Conservation (phyloP, 2,329 filamentous ascomycete species). For the Fusarium pilosicola region DNA sequence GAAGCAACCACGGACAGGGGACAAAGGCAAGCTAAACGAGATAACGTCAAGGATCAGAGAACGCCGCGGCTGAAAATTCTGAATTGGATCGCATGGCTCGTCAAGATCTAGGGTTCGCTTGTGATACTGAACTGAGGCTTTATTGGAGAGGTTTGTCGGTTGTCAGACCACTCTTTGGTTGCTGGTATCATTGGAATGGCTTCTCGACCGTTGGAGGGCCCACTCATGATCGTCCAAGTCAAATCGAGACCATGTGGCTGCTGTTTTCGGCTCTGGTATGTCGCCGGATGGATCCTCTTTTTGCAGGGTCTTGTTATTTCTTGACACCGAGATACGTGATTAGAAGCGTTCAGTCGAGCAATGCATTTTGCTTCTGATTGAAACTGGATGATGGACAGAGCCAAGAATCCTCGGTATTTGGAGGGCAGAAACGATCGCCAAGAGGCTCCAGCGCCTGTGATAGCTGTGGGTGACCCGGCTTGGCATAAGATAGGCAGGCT, state of each 20-base stretch:
- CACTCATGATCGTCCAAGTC: conserved; percentile 13
- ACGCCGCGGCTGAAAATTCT: conserved; percentile 9
- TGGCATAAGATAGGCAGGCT: conserved; percentile 27
- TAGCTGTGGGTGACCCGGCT: conserved; percentile 34
- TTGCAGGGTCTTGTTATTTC: not conserved
- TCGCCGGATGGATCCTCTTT: conserved; percentile 31
- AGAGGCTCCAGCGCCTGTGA: conserved; percentile 20
- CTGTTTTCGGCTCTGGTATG: conserved; percentile 33
- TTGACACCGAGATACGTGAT: not conserved
- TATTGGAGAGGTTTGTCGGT: not conserved
- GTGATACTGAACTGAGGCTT: not conserved
- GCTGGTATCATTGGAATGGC: conserved; percentile 22
- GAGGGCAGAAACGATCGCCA: conserved; percentile 28
- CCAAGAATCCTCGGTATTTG: conserved; percentile 3
- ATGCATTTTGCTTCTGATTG: not conserved
- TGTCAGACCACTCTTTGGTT: conserved; percentile 14
- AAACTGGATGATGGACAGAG: not conserved
- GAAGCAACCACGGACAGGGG: conserved; percentile 1
- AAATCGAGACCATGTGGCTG: conserved; percentile 20
- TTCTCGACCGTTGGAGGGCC: conserved; percentile 35
- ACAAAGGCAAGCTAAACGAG: not conserved
- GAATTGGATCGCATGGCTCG: not conserved
- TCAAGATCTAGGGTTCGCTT: not conserved
- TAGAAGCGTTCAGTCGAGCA: not conserved
- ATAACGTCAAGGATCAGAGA: not conserved